Evolutionary conservation across 805 yeast genomes (phyloP).

Genomic region (Candida easanensis): DNA sequence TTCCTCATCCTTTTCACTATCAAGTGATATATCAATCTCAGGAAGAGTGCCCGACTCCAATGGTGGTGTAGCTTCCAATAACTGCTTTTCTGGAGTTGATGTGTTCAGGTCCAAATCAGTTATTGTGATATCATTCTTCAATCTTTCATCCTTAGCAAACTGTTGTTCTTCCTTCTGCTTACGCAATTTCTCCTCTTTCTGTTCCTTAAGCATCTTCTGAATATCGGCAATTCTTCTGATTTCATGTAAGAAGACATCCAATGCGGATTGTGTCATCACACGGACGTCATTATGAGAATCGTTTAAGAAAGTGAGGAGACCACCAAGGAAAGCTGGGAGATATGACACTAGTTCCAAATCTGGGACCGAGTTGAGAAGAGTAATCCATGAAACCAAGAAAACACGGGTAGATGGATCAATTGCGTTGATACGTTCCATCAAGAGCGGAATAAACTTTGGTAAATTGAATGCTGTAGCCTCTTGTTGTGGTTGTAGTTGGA

Average conservation of each 20-base stretch:
- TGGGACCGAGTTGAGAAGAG: constrained; percentile 89
- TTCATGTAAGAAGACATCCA: constrained; percentile 76
- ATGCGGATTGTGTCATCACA: constrained; percentile 74
- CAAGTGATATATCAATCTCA: too few relatives aligned
- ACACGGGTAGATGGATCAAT: constrained; percentile 90
- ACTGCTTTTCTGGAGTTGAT: constrained; percentile 18
- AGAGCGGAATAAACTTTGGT: constrained; percentile 84
- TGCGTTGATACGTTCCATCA: constrained; percentile 87
- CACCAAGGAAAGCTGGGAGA: constrained; percentile 86
- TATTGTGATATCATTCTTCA: constrained; percentile 17
- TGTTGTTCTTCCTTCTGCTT: constrained; percentile 1
- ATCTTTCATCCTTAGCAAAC: constrained; percentile 18
- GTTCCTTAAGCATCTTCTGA: constrained; percentile 46
- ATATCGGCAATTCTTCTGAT: constrained; percentile 74
- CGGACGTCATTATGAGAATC: constrained; percentile 86
- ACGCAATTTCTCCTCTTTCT: constrained; percentile 13
- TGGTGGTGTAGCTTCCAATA: not conserved
- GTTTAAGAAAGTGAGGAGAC: constrained; percentile 72
- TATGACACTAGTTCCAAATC: constrained; percentile 84
- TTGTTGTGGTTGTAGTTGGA: constrained; percentile 59
- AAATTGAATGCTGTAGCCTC: constrained; percentile 74
- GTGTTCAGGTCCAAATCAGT: constrained; percentile 24
- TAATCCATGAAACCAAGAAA: constrained; percentile 91
- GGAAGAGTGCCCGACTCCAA: not conserved
- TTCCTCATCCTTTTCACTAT: too few relatives aligned